Conservation (phyloP, 108 stramenopile genomes). For the Seminavis robusta region DNA sequence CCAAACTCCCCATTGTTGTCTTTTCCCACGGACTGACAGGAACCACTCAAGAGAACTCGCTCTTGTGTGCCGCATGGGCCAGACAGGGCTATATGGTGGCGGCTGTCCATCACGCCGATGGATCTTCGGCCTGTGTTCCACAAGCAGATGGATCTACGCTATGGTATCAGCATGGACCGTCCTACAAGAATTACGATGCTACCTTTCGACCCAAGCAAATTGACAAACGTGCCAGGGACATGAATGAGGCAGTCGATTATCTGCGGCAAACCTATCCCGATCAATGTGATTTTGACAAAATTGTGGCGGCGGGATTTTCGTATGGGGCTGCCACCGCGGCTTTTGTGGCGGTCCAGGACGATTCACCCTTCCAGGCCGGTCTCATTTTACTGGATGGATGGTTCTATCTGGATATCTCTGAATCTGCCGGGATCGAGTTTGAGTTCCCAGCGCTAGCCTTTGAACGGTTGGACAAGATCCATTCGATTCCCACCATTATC, state of each 20-base stretch:
- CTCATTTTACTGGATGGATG: constrained; percentile 47
- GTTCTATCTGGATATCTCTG: constrained; percentile 40
- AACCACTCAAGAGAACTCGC: constrained; percentile 53
- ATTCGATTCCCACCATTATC: constrained; percentile 40
- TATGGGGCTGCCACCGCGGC: constrained; percentile 49
- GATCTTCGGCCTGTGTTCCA: constrained; percentile 41
- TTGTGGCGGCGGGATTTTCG: constrained; percentile 52
- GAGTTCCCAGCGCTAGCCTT: constrained; percentile 55
- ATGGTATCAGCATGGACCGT: constrained; percentile 41
- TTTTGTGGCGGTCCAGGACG: constrained; percentile 21
- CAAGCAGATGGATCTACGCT: constrained; percentile 25
- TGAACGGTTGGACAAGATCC: constrained; percentile 1
- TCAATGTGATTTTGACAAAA: constrained; percentile 15
- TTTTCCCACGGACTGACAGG: constrained; percentile 63
- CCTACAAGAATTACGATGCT: constrained; percentile 34
- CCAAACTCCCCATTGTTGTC: constrained; percentile 36
- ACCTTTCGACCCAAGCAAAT: constrained; percentile 44
- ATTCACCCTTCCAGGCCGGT: constrained; percentile 33
- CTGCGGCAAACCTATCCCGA: not conserved
- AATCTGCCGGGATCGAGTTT: constrained; percentile 33
- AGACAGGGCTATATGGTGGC: constrained; percentile 49
- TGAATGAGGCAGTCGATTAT: constrained; percentile 26
- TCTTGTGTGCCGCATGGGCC: constrained; percentile 40
- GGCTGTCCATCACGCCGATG: constrained; percentile 52
- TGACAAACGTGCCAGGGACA: constrained; percentile 23